phyloP scores from a whole-genome alignment of 2,329 filamentous ascomycete genomes.

The Venturia effusa region DNA sequence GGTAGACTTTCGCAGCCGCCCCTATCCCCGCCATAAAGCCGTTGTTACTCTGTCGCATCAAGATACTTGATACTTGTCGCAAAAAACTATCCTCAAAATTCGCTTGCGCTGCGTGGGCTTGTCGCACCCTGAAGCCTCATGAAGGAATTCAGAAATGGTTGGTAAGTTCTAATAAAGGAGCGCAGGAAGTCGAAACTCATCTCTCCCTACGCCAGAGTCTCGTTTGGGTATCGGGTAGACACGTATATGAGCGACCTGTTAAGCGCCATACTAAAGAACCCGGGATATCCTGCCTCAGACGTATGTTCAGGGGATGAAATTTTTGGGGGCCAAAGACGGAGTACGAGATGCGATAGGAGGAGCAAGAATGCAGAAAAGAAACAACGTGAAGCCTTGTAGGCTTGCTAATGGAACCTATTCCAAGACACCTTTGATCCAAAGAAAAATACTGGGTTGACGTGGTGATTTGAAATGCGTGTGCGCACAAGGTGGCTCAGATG shows the following conservation, averaged over 20 bases:
- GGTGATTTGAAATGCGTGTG: background rate
- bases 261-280: slow-evolving; percentile 2
- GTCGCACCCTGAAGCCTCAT: background rate
- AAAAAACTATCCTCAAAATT: background rate
- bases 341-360: background rate
- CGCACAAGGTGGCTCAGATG: slow-evolving; percentile 1
- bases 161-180: background rate
- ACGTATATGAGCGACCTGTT: background rate
- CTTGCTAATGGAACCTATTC: background rate
- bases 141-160: background rate
- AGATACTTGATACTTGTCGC: background rate
- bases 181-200: background rate
- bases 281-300: background rate
- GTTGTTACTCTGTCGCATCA: background rate
- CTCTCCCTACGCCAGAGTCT: background rate
- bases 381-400: background rate
- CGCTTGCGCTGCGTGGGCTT: background rate
- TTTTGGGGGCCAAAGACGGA: background rate
- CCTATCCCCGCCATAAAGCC: background rate
- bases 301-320: background rate
- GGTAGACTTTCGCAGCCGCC: background rate
- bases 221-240: background rate
- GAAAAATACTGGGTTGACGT: background rate
- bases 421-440: background rate
- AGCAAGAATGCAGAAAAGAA: background rate